Evolutionary conservation across 768 basidiomycete species (phyloP), one percentile per base, ranked within the genome.

Genomic region (Suillus paluster): DNA sequence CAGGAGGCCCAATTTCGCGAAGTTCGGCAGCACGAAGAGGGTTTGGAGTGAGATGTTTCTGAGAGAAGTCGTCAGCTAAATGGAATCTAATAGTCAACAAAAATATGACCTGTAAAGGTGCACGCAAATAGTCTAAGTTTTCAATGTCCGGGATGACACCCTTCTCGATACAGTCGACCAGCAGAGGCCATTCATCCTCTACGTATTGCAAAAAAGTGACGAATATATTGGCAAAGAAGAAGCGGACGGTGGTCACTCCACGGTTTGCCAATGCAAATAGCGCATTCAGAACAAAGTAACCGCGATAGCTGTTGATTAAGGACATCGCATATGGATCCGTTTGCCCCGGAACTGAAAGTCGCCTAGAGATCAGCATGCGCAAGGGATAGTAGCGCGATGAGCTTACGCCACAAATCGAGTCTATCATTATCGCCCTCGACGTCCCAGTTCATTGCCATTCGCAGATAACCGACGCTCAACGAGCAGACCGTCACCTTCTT

Each of bases 1-100:
- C 34, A 55, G 60, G 41, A 12, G 23, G 30, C 10, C 63, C 63
- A n/a, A 62, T 62, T 11, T 52, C 58, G 19, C 25, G 33, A 5
- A 69, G 57, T 19, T 73, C 71, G 4, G 60, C 54, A n/a, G 69
- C 71, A 6, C 69, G 66, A 12, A 50, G 52, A 0, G 67, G 67
- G 39, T 67, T 27, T 11, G 68, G 59, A 9, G 33, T 42, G 4
- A 73, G 48, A 0, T 61, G 57, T 23, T 54, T 50, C 70, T 70
- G 14, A 8, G 7, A 15, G 52, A 7, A 1, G 14, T 63, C 1
- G 58, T 52, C 38, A 25, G 50, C 2, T 1, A 19, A 10, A 0
- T 4, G 5, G 3, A 33, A 11, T 4, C 7, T 10, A 52, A 14
- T 8, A 6, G n/a, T 33, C 14, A 9, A 38, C 6, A 1, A 2